Evolutionary conservation across 768 basidiomycete genomes (phyloP).

Genomic region (Cubamyces sp.): DNA sequence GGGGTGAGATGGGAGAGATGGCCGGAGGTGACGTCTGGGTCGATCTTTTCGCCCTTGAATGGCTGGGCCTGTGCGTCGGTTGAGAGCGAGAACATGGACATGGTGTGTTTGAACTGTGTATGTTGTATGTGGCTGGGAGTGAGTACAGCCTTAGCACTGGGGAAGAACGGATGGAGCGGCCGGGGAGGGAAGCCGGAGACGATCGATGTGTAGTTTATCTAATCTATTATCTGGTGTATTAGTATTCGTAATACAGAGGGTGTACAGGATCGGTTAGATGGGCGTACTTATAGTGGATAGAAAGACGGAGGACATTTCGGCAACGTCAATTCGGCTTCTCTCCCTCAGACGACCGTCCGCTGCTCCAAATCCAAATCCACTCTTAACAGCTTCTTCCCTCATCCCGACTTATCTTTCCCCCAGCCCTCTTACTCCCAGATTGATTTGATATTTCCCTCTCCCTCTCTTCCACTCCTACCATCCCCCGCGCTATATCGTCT

Average conservation of each 20-base stretch:
- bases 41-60: slow-evolving; percentile 14
- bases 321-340: too few species aligned
- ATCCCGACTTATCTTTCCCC: background rate
- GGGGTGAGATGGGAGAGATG: slow-evolving; percentile 58
- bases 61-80: slow-evolving; percentile 7
- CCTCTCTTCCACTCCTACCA: slow-evolving; percentile 3
- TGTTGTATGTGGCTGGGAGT: background rate
- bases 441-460: slow-evolving; percentile 15
- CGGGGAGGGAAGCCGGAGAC: slow-evolving; percentile 1
- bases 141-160: too few species aligned
- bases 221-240: background rate
- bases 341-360: too few species aligned
- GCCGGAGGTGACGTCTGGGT: slow-evolving; percentile 43
- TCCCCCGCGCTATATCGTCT: background rate
- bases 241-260: background rate
- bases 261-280: background rate
- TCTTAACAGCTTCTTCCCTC: background rate
- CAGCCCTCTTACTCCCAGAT: background rate
- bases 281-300: too few species aligned
- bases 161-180: background rate
- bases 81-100: slow-evolving; percentile 15
- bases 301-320: too few species aligned
- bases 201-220: background rate
- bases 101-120: background rate
- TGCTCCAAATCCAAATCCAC: background rate